Evolutionary conservation across 164 flowering plant species (phyloP), one percentile per base, ranked within the genome.

Genomic region (Liquidambar formosana): DNA sequence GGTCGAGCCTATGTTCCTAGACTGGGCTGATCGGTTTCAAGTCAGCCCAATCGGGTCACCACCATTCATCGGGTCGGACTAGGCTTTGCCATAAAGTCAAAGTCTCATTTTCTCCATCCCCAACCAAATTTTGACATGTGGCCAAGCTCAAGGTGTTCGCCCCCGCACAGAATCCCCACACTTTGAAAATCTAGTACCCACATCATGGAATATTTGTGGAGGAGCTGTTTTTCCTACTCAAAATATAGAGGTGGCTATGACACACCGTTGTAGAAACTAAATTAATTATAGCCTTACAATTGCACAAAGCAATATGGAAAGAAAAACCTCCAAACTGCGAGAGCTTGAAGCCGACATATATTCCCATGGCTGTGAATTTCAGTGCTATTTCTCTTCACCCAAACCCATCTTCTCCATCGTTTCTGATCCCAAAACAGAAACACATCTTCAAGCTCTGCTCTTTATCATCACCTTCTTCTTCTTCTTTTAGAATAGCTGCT

Each of bases 311-410:
- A 51, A 19, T 0, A 14, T 10, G 18, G 28, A n/a, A 44, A 19
- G 11, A 19, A 43, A 21, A n/a, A 1, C 61, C 11, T 26, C 61
- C 18, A 21, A 8, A 57, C 60, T 13, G 60, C 0, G 33, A 25
- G 18, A 57, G 21, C 6, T 14, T 12, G 26, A 38, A 25, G 18
- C 10, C 5, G 33, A 11, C 21, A 26, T 15, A 25, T 14, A 25
- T 16, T 53, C 49, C 70, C 65, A 85, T 85, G 89, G 85, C 85
- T 13, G 64, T 78, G 63, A 77, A 54, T 72, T 57, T 81, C 62
- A 57, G 67, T 48, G 49, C 68, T 43, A 66, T 51, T 71, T 74
- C 75, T 69, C 64, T 78, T 23, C 75, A 65, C 64, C 69, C 79
- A 62, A 77, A 67, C 41, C 73, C 73, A 26, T 70, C 76, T 64